A percentile compares a stretch with the other conserved stretches of the same genome.
Evolutionary conservation across 371 early-diverging fungal species (phyloP).

Genomic region (Mortierella sp.): DNA sequence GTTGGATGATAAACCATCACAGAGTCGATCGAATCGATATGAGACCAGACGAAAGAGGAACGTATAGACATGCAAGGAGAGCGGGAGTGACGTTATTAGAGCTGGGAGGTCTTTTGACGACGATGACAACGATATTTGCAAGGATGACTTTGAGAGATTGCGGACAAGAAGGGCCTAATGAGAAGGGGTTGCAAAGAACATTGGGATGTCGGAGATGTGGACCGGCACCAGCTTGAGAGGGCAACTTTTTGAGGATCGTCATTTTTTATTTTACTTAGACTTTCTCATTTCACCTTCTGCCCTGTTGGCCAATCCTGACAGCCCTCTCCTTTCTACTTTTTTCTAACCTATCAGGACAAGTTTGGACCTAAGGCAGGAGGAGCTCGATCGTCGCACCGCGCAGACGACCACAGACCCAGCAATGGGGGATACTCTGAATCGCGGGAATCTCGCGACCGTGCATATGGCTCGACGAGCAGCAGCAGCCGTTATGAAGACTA

Average conservation of each 20-base stretch:
- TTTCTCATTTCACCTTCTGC: background rate
- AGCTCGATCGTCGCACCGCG: conserved; percentile 18
- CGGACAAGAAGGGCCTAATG: background rate
- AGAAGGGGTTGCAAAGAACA: background rate
- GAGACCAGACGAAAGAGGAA: background rate
- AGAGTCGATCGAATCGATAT: background rate
- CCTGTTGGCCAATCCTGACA: background rate
- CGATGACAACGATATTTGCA: background rate
- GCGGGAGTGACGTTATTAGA: background rate
- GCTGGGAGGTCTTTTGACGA: background rate
- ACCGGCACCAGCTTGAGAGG: background rate
- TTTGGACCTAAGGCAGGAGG: conserved; percentile 48
- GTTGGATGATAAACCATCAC: background rate
- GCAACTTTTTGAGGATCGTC: background rate
- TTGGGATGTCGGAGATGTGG: background rate
- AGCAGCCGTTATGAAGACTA: conserved; percentile 25
- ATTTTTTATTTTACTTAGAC: conserved; percentile 4
- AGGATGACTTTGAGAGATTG: background rate
- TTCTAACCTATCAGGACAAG: conserved; percentile 40
- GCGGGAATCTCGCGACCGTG: background rate
- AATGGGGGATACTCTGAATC: background rate
- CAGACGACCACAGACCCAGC: background rate
- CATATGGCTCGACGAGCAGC: background rate
- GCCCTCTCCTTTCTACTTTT: background rate
- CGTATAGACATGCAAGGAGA: background rate